These are phyloP conservation scores for Cordyceps pruinosa DNA, from an alignment of 2,329 filamentous ascomycete genomes.

Conservation along the genomic window DNA sequence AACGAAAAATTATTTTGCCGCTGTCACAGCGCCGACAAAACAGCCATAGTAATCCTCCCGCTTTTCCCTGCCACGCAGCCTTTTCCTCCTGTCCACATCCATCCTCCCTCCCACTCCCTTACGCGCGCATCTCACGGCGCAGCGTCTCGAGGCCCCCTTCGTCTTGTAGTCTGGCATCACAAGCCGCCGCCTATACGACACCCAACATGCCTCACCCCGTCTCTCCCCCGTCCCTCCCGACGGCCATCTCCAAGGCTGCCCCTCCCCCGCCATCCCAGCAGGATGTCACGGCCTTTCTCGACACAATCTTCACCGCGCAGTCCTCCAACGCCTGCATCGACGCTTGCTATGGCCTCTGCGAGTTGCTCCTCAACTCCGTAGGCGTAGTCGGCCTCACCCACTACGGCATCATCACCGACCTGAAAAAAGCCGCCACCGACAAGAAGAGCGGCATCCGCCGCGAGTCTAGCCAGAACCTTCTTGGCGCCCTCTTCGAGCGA, in stretches of 20 bases:
- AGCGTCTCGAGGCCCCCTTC: conserved; percentile 6
- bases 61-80: conserved; percentile 9
- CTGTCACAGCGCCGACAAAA: too few relatives aligned
- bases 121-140: conserved; percentile 10
- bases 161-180: not conserved
- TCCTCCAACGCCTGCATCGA: conserved; percentile 64
- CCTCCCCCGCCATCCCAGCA: conserved; percentile 55
- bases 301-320: conserved; percentile 61
- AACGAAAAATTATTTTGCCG: conserved; percentile 12
- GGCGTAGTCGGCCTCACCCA: conserved; percentile 45
- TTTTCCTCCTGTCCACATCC: conserved; percentile 3
- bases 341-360: conserved; percentile 54
- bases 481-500: conserved; percentile 88
- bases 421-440: conserved; percentile 72
- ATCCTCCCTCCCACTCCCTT: conserved; percentile 1
- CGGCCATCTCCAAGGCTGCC: conserved; percentile 41
- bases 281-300: conserved; percentile 58
- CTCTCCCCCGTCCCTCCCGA: conserved; percentile 34
- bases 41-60: not conserved
- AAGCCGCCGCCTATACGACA: conserved; percentile 7
- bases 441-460: conserved; percentile 85
- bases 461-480: conserved; percentile 89
- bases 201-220: conserved; percentile 42
- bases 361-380: conserved; percentile 47
- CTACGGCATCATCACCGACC: conserved; percentile 48